phyloP scores from a whole-genome alignment of 2,329 filamentous ascomycete species.

The Pyricularia pennisetigena region DNA sequence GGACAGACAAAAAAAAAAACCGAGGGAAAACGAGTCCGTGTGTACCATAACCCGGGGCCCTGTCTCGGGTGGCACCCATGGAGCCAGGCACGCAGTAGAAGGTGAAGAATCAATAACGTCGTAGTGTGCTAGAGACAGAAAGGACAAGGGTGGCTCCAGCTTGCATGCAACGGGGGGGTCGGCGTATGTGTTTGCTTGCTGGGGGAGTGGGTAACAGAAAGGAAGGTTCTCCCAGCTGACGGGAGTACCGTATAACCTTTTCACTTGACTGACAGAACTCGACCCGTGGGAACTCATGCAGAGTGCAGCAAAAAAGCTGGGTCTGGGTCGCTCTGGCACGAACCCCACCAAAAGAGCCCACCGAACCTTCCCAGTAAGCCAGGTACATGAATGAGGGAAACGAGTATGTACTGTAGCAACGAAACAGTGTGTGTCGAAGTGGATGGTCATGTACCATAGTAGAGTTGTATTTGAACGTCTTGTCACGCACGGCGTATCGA shows the following conservation, averaged over 20 bases:
- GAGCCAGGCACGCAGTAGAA: not conserved
- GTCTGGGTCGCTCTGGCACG: not conserved
- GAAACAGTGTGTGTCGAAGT: not conserved
- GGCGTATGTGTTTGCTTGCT: not conserved
- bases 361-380: not conserved
- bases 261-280: not conserved
- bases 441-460: no score
- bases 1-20: not conserved
- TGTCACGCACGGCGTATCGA: not conserved
- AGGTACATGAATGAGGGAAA: not conserved
- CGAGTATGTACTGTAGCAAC: no score
- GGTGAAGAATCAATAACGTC: not conserved
- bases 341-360: not conserved
- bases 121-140: not conserved
- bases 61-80: not conserved
- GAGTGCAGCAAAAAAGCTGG: not conserved
- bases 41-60: slow-evolving; percentile 2
- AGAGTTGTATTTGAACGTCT: not conserved
- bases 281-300: not conserved
- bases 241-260: not conserved
- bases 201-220: not conserved
- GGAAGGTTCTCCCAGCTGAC: not conserved
- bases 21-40: not conserved
- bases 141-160: not conserved
- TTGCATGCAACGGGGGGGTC: not conserved